Conservation (phyloP, 495 filamentous ascomycete species). For the Penicillium subrubescens region DNA sequence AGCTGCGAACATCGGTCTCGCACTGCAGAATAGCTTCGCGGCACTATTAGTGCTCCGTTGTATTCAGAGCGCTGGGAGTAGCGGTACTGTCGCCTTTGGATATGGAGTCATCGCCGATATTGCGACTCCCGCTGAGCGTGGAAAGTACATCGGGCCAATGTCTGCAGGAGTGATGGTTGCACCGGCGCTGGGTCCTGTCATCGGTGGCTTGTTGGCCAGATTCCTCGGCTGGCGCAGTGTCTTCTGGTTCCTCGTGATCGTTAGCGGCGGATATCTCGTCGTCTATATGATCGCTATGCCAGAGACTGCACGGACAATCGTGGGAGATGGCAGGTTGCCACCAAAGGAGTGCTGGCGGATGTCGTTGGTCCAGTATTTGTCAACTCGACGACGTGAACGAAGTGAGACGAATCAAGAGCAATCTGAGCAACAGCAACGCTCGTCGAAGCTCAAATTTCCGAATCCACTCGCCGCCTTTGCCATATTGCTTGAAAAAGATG, state of each 20-base stretch:
- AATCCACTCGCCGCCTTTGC: slow-evolving; percentile 66
- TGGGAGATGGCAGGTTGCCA: slow-evolving; percentile 59
- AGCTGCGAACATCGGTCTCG: slow-evolving; percentile 43
- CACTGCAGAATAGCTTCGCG: slow-evolving; percentile 40
- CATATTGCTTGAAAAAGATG: slow-evolving; percentile 67
- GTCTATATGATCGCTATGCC: slow-evolving; percentile 58
- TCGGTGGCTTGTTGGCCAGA: slow-evolving; percentile 42
- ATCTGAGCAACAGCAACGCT: not conserved
- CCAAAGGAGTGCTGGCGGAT: slow-evolving; percentile 13
- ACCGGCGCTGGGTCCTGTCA: slow-evolving; percentile 40
- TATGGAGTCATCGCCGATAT: slow-evolving; percentile 48
- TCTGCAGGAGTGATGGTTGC: slow-evolving; percentile 30
- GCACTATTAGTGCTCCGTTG: slow-evolving; percentile 42
- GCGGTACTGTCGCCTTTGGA: slow-evolving; percentile 1
- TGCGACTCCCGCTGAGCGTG: slow-evolving; percentile 58
- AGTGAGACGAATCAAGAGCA: not conserved
- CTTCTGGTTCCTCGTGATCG: slow-evolving; percentile 49
- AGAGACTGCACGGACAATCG: slow-evolving; percentile 70
- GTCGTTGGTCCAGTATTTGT: not conserved
- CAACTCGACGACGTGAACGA: not conserved
- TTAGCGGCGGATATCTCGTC: slow-evolving; percentile 29
- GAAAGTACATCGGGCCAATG: slow-evolving; percentile 56
- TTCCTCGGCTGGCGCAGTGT: slow-evolving; percentile 42
- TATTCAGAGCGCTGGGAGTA: slow-evolving; percentile 42
- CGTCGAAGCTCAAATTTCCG: slow-evolving; percentile 57